Evolutionary conservation across 352 stramenopile species (phyloP).

Genomic region (Pseudoperonospora humuli): DNA sequence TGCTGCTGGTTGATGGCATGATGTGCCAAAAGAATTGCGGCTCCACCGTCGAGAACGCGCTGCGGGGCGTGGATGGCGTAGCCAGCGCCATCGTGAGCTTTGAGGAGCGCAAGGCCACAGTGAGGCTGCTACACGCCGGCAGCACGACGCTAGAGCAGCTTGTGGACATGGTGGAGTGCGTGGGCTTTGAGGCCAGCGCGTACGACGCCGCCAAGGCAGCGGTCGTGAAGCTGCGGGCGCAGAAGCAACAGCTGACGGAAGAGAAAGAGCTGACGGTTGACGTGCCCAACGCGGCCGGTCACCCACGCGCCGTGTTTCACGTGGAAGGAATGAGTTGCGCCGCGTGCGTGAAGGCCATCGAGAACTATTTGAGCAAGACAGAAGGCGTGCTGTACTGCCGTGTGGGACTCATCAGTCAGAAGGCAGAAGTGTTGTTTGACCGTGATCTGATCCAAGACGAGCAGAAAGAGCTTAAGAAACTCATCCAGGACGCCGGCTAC

Average conservation of each 20-base stretch:
- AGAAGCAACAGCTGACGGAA: slow-evolving; percentile 26
- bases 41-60: slow-evolving; percentile 60
- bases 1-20: slow-evolving; percentile 88
- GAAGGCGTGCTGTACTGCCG: slow-evolving; percentile 67
- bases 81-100: slow-evolving; percentile 58
- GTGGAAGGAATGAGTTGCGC: slow-evolving; percentile 85
- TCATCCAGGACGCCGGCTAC: slow-evolving; percentile 75
- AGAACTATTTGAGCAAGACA: slow-evolving; percentile 60
- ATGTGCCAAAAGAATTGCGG: slow-evolving; percentile 95
- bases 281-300: slow-evolving; percentile 16
- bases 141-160: slow-evolving; percentile 55
- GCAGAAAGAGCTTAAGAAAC: slow-evolving; percentile 33
- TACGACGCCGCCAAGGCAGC: slow-evolving; percentile 53
- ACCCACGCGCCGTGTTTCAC: slow-evolving; percentile 74
- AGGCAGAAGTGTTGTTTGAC: slow-evolving; percentile 79
- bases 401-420: slow-evolving; percentile 80
- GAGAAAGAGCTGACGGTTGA: slow-evolving; percentile 11
- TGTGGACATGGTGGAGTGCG: slow-evolving; percentile 71
- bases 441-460: slow-evolving; percentile 56
- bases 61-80: slow-evolving; percentile 67
- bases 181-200: slow-evolving; percentile 49
- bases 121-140: slow-evolving; percentile 37
- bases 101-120: slow-evolving; percentile 53
- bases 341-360: slow-evolving; percentile 82
- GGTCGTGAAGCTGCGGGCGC: slow-evolving; percentile 38